Base-by-base conservation (phyloP, 2,329 filamentous ascomycete genomes). In the Verticillium zaregamsianum region DNA sequence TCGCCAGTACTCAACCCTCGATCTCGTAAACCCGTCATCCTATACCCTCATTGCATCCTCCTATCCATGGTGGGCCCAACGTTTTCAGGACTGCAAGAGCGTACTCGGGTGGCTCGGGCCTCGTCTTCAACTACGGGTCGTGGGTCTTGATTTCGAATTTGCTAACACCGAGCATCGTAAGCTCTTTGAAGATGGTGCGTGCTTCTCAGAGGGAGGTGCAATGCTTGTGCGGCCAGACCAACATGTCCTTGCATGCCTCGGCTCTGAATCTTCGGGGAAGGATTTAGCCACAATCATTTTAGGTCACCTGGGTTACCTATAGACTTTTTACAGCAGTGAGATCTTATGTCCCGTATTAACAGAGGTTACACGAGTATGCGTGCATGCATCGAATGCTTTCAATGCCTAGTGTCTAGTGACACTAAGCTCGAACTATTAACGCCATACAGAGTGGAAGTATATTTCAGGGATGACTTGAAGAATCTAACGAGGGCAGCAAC, bases 221-320 rank as follows among this genome's bases (percentile, higher is more conserved):
- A 62, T 73, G 6, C 58, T 77, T 3, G 65, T 78, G 14, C 67
- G 75, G n/a, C 76, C 76, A 3, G 76, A 78, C 62, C 75, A 78
- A 59, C 74, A 78, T 60, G 71, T 77, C 8, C 59, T 67, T 71
- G 63, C 66, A 35, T 64, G 61, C 14, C 5, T 63, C 5, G 32
- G 55, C 3, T 52, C 58, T 5, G 62, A 55, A 5, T 14, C 11
- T 7, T 12, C 33, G 33, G 6, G 33, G 33, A 4, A 35, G 33
- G 33, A 2, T 7, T 14, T 35, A 35, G 33, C 6, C 7, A 35
- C 33, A 35, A 7, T 14, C 33, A 35, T 35, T 35, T 35, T 35
- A 35, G 33, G 33, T 7, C 33, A 35, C 14, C 14, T 35, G 11
- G 33, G 11, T 14, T 35, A 35, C 33, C 33, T 35, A 2, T 35